Conservation (phyloP, 163 green algal genomes). For the Scenedesmus sp. region DNA sequence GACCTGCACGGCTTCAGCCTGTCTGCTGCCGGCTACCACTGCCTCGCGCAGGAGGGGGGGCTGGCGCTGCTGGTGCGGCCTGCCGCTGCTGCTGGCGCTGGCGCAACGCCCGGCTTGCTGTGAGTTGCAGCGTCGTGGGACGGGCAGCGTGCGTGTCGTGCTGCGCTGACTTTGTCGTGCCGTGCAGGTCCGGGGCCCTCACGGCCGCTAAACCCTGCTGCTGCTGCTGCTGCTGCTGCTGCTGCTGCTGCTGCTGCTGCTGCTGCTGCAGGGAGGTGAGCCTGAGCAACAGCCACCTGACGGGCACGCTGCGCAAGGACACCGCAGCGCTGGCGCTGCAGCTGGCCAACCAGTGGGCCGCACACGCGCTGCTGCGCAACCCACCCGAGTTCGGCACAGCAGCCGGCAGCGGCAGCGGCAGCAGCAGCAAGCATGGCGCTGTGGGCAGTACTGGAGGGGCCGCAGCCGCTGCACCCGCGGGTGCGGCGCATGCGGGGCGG, state of each 20-base stretch:
- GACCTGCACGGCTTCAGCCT: constrained; percentile 44
- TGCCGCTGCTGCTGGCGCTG: constrained; percentile 31
- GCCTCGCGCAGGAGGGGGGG: constrained; percentile 44
- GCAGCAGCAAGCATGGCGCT: neutral
- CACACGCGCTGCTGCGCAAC: constrained; percentile 38
- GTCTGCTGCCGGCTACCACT: constrained; percentile 45
- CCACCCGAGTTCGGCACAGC: neutral
- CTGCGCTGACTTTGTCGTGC: neutral
- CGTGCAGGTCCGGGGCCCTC: too few species aligned
- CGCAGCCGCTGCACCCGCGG: neutral
- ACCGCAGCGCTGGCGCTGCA: constrained; percentile 51
- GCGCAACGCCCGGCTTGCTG: neutral
- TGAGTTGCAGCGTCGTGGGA: neutral
- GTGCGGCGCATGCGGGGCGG: neutral
- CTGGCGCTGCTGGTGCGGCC: constrained; percentile 19
- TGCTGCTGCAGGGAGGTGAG: constrained; percentile 52
- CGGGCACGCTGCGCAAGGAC: constrained; percentile 56
- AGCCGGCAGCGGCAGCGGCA: constrained; percentile 22
- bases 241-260: neutral
- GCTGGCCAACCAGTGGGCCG: constrained; percentile 50
- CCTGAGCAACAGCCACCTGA: constrained; percentile 58
- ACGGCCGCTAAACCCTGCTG: too few species aligned
- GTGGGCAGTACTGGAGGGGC: neutral
- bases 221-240: constrained; percentile 27
- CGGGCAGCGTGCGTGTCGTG: too few species aligned